Evolutionary conservation across 2,329 filamentous ascomycete species (phyloP), one percentile per base, ranked within the genome.

Genomic region (Rutstroemia sp.): DNA sequence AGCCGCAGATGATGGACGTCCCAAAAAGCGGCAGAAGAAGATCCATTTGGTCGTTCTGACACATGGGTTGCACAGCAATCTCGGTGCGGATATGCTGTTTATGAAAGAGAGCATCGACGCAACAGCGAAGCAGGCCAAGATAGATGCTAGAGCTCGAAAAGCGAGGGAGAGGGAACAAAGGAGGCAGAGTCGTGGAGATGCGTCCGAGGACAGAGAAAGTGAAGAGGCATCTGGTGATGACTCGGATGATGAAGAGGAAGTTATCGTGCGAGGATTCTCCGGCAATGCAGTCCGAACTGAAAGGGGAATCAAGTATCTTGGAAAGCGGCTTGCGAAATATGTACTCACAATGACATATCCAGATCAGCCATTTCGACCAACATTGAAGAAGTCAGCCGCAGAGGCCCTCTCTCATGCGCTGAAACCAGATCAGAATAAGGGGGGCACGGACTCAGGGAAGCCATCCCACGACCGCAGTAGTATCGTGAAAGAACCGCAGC

Each of bases 81-180:
- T 96, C 12, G 90, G 94, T 5, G 88, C 91, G 21, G 94, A 99
- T 70, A 96, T 99, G 94, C 77, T 99, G 19, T 99, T 89, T 69
- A 74, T 99, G 70, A 99, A 99, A 69, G 94, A 99, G 72, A 95
- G 90, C 71, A 97, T 99, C 60, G 94, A 99, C 73, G 83, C 84
- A 27, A 85, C 89, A 2, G 87, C 86, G 4, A 86, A 77, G 64
- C 84, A 92, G 68, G 87, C 89, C 27, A 85, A 86, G 64, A 74
- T 83, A 50, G 86, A 89, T 70, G 82, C 84, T 39, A 85, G 79
- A 68, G 78, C 75, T 50, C 78, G 87, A 57, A 81, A 78, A 63
- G 76, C 75, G 56, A 76, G 72, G 63, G 80, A 66, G 71, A 75
- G 67, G 65, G 69, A 73, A 56, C 62, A 69, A 54, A 46, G 39